Percentiles rank a stretch among this genome's conserved stretches.
Conservation (phyloP, 192 early-diverging fungal species). For the Entomortierella parvispora region DNA sequence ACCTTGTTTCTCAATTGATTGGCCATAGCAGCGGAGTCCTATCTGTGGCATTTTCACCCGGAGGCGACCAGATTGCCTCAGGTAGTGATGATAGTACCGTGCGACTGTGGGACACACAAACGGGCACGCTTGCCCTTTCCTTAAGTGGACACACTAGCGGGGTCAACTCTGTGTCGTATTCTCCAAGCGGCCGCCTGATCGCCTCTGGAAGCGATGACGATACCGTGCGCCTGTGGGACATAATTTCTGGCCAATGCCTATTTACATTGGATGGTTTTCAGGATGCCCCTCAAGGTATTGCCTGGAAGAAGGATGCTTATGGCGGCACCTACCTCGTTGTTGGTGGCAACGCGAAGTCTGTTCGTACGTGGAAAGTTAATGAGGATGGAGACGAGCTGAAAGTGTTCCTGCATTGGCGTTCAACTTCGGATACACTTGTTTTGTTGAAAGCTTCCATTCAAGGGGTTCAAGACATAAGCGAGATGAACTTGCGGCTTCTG, state of each 20-base stretch:
- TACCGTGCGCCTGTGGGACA: not conserved
- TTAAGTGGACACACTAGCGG: not conserved
- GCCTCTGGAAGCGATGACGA: constrained; percentile 12
- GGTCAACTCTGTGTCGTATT: constrained; percentile 2
- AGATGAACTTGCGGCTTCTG: too few relatives aligned
- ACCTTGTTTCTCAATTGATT: not conserved
- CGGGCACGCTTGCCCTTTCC: not conserved
- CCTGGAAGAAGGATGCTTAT: constrained; percentile 1
- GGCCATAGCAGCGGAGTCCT: not conserved
- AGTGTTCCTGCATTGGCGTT: too few relatives aligned
- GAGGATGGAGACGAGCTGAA: too few relatives aligned
- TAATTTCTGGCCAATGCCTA: not conserved
- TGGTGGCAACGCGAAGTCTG: not conserved
- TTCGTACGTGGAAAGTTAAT: constrained; percentile 9
- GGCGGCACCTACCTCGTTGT: not conserved
- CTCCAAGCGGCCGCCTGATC: not conserved
- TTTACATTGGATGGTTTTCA: not conserved
- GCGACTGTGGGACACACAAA: not conserved
- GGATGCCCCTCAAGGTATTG: constrained; percentile 1
- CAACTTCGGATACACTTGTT: too few relatives aligned
- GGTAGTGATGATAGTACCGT: constrained; percentile 1
- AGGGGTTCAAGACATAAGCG: too few relatives aligned
- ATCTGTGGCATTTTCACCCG: not conserved
- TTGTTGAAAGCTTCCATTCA: too few relatives aligned
- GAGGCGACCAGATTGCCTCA: not conserved